Percentiles rank a stretch among this genome's conserved stretches.
phyloP scores from a whole-genome alignment of 1,139 yeast species.

The Diutina rugosa region DNA sequence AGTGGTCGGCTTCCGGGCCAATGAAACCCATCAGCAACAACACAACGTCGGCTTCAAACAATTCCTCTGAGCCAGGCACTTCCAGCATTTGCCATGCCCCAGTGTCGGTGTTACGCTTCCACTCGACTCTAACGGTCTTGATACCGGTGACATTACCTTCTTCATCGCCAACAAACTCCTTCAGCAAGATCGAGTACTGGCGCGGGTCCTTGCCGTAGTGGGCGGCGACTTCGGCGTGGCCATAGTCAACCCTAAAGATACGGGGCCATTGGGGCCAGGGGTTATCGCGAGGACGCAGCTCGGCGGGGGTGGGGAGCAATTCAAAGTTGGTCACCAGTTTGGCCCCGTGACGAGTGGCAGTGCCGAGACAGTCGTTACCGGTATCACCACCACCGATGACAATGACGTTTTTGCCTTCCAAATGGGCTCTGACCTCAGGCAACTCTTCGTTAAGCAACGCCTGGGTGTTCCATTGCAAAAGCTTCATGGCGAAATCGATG shows the following conservation, averaged over 20 bases:
- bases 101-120: slow-evolving; percentile 79
- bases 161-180: slow-evolving; percentile 90
- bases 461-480: slow-evolving; percentile 80
- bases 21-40: slow-evolving; percentile 93
- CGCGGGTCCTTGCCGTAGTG: slow-evolving; percentile 97
- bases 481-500: slow-evolving; percentile 90
- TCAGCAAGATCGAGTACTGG: slow-evolving; percentile 88
- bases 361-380: slow-evolving; percentile 98
- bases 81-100: slow-evolving; percentile 99
- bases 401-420: slow-evolving; percentile 81
- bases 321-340: slow-evolving; percentile 93
- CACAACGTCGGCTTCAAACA: slow-evolving; percentile 90
- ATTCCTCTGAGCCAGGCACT: slow-evolving; percentile 87
- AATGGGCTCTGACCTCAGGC: slow-evolving; percentile 57
- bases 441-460: slow-evolving; percentile 64
- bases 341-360: slow-evolving; percentile 95
- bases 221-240: slow-evolving; percentile 88
- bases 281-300: slow-evolving; percentile 78
- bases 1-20: slow-evolving; percentile 85
- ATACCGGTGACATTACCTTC: slow-evolving; percentile 90
- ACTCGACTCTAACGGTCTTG: slow-evolving; percentile 92
- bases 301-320: slow-evolving; percentile 85
- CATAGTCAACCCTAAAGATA: slow-evolving; percentile 93
- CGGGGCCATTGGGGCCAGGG: slow-evolving; percentile 99
- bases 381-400: slow-evolving; percentile 99